Base-by-base conservation (phyloP, 495 filamentous ascomycete genomes). In the Gamarada debralockiae region DNA sequence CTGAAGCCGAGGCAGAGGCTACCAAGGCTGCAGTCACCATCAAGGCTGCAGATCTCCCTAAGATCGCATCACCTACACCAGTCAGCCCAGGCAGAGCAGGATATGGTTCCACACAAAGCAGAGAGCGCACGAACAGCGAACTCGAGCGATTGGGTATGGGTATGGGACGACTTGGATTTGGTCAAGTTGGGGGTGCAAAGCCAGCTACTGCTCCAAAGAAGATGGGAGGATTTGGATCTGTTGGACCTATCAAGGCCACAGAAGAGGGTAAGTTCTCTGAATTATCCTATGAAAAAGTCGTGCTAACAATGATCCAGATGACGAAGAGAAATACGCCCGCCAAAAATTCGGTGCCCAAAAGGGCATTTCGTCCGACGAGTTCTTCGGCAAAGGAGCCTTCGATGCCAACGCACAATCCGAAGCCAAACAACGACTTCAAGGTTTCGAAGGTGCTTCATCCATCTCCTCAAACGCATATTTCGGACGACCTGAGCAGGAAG, bases 401-500 rank as follows among this genome's bases (percentile, higher is more conserved):
- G 90, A 98, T 59, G 82, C 92, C 24, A 71, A 73, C 29, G 83
- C 86, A 3, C 85, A 92, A 63, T 76, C 85, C 38, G 92, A 97
- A 73, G 91, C 93, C 45, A 92, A 93, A 71, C 73, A 79, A 12
- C 82, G 93, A 13, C 80, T 98, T 36, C 83, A 88, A 67, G 85
- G 90, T 18, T 98, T 98, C 65, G 93, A 97, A 65, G 89, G 93
- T 40, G 93, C 93, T 10, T 85, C 84, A 9, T 70, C 90, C 45
- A 98, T 98, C 66, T 96, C 90, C 10, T 93, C 88, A 45, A 97
- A 97, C 70, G 85, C 86, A 52, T 98, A 97, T 74, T 98, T 98
- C 69, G 93, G 93, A 49, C 86, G 91, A 25, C 84, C 90, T 8
- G 82, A 85, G 49, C 79, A 83, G 3, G 81, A 82, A 3, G 90